Conservation (phyloP, 768 basidiomycete species). For the Suillus alpinus region DNA sequence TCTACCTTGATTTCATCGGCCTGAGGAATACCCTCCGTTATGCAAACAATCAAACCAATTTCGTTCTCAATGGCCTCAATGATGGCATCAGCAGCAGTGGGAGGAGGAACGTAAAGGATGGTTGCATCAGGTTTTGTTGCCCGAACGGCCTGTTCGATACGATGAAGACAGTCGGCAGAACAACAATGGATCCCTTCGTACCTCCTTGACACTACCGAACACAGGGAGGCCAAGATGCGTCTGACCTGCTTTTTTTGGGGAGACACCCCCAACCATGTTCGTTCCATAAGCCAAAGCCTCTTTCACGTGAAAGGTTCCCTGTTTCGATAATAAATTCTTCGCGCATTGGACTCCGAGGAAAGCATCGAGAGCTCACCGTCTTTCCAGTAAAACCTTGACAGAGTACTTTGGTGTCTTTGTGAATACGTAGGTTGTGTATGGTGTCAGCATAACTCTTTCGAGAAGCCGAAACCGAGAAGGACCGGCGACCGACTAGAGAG, state of each 20-base stretch:
- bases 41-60: slow-evolving; percentile 95
- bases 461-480: slow-evolving; percentile 75
- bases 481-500: slow-evolving; percentile 60
- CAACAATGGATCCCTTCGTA: slow-evolving; percentile 29
- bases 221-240: slow-evolving; percentile 94
- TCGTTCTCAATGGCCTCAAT: slow-evolving; percentile 99
- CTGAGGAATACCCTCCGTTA: slow-evolving; percentile 99
- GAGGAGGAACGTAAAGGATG: slow-evolving; percentile 97
- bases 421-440: slow-evolving; percentile 86
- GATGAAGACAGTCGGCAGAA: neutral
- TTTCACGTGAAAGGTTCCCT: slow-evolving; percentile 96
- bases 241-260: slow-evolving; percentile 94
- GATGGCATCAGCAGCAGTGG: slow-evolving; percentile 92
- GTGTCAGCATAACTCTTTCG: slow-evolving; percentile 85
- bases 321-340: slow-evolving; percentile 8
- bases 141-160: slow-evolving; percentile 66
- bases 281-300: slow-evolving; percentile 95
- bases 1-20: slow-evolving; percentile 89
- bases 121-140: slow-evolving; percentile 89
- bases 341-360: neutral
- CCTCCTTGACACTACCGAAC: slow-evolving; percentile 90
- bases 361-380: slow-evolving; percentile 55
- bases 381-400: slow-evolving; percentile 95
- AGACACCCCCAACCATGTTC: slow-evolving; percentile 97
- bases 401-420: slow-evolving; percentile 92